A percentile compares a stretch with the other conserved stretches of the same genome.
These are phyloP conservation scores for Fusarium sp. DNA, from an alignment of 2,329 filamentous ascomycete genomes.

Conservation along the genomic window DNA sequence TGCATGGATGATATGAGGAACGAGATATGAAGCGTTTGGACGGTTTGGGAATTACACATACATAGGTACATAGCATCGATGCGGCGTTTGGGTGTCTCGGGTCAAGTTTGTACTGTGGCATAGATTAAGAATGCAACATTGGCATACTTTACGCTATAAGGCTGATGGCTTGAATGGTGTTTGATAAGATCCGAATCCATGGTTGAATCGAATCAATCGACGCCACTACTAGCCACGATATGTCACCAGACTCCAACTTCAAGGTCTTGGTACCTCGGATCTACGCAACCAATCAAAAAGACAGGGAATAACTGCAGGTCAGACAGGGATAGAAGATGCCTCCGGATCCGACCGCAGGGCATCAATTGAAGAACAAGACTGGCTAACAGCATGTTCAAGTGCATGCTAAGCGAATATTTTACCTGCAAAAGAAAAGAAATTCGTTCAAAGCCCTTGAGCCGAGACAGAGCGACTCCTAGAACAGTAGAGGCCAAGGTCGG, in stretches of 20 bases:
- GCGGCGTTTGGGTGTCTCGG: slow-evolving; percentile 31
- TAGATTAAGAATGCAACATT: neutral
- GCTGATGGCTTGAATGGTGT: slow-evolving; percentile 1
- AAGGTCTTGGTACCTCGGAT: slow-evolving; percentile 2
- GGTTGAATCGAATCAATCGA: neutral
- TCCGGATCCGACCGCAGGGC: neutral
- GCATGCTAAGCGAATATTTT: slow-evolving; percentile 18
- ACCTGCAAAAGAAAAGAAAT: slow-evolving; percentile 17
- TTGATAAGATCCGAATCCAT: slow-evolving; percentile 1
- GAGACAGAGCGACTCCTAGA: slow-evolving; percentile 42
- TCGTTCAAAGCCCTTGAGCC: slow-evolving; percentile 40
- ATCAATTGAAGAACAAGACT: slow-evolving; percentile 11
- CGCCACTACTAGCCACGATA: slow-evolving; percentile 5
- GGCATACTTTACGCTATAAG: neutral
- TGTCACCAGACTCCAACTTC: neutral
- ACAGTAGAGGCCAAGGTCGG: slow-evolving; percentile 25
- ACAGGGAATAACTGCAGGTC: neutral
- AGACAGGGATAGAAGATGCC: neutral
- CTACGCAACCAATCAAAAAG: neutral
- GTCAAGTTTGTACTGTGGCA: neutral
- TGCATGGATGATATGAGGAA: slow-evolving; percentile 30
- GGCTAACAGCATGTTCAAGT: neutral
- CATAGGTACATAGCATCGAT: neutral
- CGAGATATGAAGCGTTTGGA: slow-evolving; percentile 40
- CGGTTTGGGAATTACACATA: slow-evolving; percentile 3